Evolutionary conservation across 2,329 filamentous ascomycete genomes (phyloP), one percentile per base, ranked within the genome.

Genomic region (Atkinsonella texensis): DNA sequence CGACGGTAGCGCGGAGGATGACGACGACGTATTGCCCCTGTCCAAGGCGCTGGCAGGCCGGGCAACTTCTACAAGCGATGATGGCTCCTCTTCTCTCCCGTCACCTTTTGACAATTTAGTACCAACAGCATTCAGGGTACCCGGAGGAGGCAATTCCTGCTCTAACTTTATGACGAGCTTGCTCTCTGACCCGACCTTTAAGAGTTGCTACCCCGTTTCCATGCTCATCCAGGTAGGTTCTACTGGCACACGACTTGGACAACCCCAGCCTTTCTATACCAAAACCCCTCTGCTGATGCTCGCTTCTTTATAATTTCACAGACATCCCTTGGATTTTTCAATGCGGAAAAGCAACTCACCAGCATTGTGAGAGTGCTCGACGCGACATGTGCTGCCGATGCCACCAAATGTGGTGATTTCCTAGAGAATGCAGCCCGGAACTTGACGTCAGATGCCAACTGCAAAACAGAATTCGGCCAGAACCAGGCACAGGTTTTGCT

Each of bases 311-410:
- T 10, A 8, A 41, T 1, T 38, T n/a, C 10, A 15, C 28, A 95
- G 82, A 89, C 86, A 55, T 96, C 91, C 10, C 79, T 76, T 49
- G 81, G 81, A 41, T 95, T 96, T 70, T 97, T 97, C 72, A 73
- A 88, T 52, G 83, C 84, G 17, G 77, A 84, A 55, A 84, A 80
- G 62, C 85, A 86, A 5, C 74, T 85, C 38, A 74, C 86, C 48
- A 76, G 77, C 58, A 85, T 91, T 54, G 87, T 89, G 1, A 80
- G 81, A 55, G 83, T 87, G 18, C 80, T 98, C 49, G 87, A 95
- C 59, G 79, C 81, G 15, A 80, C 88, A 10, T 98, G 93, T 67
- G 72, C 73, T 3, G 83, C 83, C 54, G 74, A 90, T 59, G 70
- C 81, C 51, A 70, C 74, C 7, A 70, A 72, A 54, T 98, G 93